These are phyloP conservation scores for Suhomyces yuchorum DNA, from an alignment of 1,139 yeast genomes.

Conservation along the genomic window DNA sequence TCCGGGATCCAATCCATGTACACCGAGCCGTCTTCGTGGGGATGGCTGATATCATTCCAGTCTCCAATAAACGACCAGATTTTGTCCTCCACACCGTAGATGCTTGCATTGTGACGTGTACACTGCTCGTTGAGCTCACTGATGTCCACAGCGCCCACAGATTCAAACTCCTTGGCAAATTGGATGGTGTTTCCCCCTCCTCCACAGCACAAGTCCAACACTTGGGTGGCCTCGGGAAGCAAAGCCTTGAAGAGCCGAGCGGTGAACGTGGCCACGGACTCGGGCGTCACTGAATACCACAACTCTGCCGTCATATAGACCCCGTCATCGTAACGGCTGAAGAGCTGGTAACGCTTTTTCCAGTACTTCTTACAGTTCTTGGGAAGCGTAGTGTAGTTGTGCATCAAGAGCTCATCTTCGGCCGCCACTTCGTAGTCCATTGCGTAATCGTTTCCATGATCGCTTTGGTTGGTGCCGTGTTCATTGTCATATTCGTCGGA, in stretches of 20 bases:
- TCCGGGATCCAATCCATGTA: conserved; percentile 35
- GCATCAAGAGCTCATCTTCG: conserved; percentile 41
- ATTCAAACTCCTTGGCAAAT: conserved; percentile 61
- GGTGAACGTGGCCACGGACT: conserved; percentile 61
- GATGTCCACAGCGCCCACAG: conserved; percentile 68
- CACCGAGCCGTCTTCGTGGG: conserved; percentile 19
- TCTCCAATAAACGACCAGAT: conserved; percentile 55
- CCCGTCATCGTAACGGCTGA: conserved; percentile 67
- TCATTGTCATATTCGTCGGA: not conserved
- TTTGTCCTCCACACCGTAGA: conserved; percentile 60
- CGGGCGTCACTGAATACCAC: conserved; percentile 95
- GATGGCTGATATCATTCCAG: conserved; percentile 49
- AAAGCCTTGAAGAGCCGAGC: conserved; percentile 54
- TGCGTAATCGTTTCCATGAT: not conserved
- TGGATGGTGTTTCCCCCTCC: conserved; percentile 95
- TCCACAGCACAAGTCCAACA: conserved; percentile 85
- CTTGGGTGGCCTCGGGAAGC: conserved; percentile 46
- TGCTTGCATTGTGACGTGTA: conserved; percentile 68
- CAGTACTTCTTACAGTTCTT: conserved; percentile 55
- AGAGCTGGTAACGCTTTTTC: conserved; percentile 58
- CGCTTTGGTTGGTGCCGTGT: no score
- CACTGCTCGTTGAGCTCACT: conserved; percentile 63
- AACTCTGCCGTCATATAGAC: conserved; percentile 71
- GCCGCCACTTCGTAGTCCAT: conserved; percentile 24
- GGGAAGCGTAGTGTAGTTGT: conserved; percentile 45